Evolutionary conservation across 2,329 filamentous ascomycete species (phyloP), one percentile per base, ranked within the genome.

Genomic region (Leptographium wingfieldii): DNA sequence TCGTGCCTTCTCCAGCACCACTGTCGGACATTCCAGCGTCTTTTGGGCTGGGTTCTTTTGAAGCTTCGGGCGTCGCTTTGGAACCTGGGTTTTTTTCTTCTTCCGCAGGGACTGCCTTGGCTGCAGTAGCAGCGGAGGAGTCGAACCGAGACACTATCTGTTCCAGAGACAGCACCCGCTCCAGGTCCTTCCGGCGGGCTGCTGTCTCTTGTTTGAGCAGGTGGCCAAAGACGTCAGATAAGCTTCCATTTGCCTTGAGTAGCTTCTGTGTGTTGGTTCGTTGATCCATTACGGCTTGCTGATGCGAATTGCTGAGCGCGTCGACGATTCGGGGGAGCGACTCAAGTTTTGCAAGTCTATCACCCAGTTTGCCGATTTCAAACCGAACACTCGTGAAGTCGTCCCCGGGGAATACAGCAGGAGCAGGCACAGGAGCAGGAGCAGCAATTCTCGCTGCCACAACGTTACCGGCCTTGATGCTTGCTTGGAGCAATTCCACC

Each of bases 321-420:
- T 33, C 19, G 7, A 60, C 7, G 7, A 22, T 19, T 9, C 25
- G 16, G 14, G 40, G 38, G 5, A 57, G 19, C 14, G 31, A 22
- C 16, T 57, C 57, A 2, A 65, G 38, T 7, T n/a, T 35, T 9
- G 11, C 9, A 14, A 63, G 11, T n/a, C 46, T 49, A n/a, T 62
- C 58, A 25, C 56, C 59, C 27, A 65, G 33, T 12, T 27, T n/a
- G 19, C 55, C 59, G 25, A 64, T 64, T 12, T 63, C 61, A 3
- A 48, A 56, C 5, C 63, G 57, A 31, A 65, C 55, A 29, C 57
- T 65, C 14, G 48, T 19, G 25, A 65, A 61, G 35, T 65, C 64
- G 56, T 65, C 63, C 2, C 62, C 63, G 2, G 62, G 63, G 38
- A 65, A 65, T 0, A 31, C 29, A 11, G 38, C 22, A 10, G 52